These are phyloP conservation scores for Spergularia azorica DNA, from an alignment of 179 eudicot genomes.

Conservation along the genomic window DNA sequence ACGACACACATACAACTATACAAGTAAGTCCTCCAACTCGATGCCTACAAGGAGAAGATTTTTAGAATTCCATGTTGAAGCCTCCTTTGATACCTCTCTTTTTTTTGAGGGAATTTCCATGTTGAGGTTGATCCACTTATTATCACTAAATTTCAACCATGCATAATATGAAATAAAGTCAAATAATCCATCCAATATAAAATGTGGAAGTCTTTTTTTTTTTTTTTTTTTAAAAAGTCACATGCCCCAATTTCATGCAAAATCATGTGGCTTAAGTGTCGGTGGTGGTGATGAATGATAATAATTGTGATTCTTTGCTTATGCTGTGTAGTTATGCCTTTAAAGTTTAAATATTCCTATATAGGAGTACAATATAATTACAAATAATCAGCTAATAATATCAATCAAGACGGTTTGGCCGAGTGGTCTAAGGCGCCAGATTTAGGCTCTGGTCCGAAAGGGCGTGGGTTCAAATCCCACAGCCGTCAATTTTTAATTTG, in stretches of 20 bases:
- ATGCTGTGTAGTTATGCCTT: not conserved
- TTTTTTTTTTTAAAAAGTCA: not conserved
- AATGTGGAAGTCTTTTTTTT: not conserved
- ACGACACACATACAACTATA: too few species aligned
- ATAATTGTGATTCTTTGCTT: not conserved
- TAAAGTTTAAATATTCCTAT: not conserved
- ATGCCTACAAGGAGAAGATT: too few species aligned
- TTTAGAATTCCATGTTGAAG: too few species aligned
- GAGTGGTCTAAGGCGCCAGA: slow-evolving; percentile 99
- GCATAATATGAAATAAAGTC: not conserved
- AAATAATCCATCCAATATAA: not conserved
- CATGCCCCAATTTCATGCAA: not conserved
- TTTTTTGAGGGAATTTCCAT: too few species aligned
- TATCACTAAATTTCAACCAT: too few species aligned
- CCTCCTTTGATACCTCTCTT: too few species aligned
- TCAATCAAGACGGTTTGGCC: slow-evolving; percentile 70
- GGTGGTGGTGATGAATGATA: not conserved
- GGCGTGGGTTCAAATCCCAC: slow-evolving; percentile 99
- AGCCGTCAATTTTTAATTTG: slow-evolving; percentile 50
- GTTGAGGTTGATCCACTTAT: too few species aligned
- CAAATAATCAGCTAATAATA: too few species aligned
- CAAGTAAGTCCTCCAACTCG: too few species aligned
- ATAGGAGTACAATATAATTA: too few species aligned
- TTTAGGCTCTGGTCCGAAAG: slow-evolving; percentile 98
- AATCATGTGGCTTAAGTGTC: slow-evolving; percentile 8